Conservation (phyloP, 495 filamentous ascomycete species). For the Glonium stellatum region DNA sequence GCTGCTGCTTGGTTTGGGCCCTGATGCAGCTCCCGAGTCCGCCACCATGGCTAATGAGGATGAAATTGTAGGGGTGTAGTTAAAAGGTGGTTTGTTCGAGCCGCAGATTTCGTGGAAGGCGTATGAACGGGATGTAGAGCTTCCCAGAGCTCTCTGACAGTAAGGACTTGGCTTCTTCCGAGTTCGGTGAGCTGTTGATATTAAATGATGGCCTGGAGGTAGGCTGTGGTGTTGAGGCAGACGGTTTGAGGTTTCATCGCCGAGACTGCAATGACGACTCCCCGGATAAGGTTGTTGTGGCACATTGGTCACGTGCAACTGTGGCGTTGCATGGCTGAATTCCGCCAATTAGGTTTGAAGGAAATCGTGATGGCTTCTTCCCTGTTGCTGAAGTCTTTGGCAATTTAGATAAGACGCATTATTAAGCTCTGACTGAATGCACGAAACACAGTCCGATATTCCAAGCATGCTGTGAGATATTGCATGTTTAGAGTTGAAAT, state of each 20-base stretch:
- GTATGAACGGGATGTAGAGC: neutral
- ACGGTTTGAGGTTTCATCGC: neutral
- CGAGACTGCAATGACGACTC: neutral
- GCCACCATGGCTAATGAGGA: slow-evolving; percentile 26
- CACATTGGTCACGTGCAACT: neutral
- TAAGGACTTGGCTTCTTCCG: neutral
- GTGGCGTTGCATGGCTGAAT: neutral
- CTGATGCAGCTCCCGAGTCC: slow-evolving; percentile 44
- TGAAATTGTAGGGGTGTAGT: neutral
- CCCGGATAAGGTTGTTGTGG: neutral
- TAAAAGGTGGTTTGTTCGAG: neutral
- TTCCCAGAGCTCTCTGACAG: neutral
- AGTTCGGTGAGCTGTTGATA: neutral
- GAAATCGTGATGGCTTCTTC: too few relatives aligned
- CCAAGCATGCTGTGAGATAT: too few relatives aligned
- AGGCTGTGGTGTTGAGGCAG: neutral
- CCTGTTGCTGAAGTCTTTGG: too few relatives aligned
- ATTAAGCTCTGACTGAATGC: too few relatives aligned
- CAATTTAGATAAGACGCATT: too few relatives aligned
- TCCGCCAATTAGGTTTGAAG: too few relatives aligned
- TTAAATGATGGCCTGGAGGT: neutral
- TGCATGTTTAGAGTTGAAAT: too few relatives aligned
- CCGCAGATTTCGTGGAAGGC: neutral
- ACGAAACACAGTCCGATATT: too few relatives aligned
- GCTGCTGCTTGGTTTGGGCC: slow-evolving; percentile 94